Evolutionary conservation across 1,284 basidiomycete species (phyloP).

Genomic region (Singerocomus inundabilis): DNA sequence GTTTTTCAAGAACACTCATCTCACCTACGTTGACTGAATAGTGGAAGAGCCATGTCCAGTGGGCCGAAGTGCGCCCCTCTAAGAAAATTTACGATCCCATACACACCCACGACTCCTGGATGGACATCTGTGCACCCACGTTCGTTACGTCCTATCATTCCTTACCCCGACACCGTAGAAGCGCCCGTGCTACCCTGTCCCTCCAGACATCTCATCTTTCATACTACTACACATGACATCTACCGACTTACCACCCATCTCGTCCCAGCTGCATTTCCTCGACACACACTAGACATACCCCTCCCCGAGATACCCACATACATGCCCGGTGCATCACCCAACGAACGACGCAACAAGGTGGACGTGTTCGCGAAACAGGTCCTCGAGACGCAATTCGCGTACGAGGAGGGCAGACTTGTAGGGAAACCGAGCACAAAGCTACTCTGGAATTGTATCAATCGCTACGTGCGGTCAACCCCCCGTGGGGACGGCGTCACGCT

Average conservation of each 20-base stretch:
- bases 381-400: slow-evolving; percentile 21
- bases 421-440: slow-evolving; percentile 37
- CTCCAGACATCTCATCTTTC: slow-evolving; percentile 22
- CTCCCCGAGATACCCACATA: slow-evolving; percentile 34
- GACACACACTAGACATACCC: slow-evolving; percentile 45
- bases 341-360: slow-evolving; percentile 33
- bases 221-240: slow-evolving; percentile 16
- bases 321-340: slow-evolving; percentile 10
- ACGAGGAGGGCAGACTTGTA: slow-evolving; percentile 19
- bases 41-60: background rate
- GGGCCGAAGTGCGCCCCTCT: background rate
- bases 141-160: slow-evolving; percentile 9
- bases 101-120: slow-evolving; percentile 17
- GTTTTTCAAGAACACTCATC: too few species aligned
- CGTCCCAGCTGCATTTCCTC: too few species aligned
- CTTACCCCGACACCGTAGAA: slow-evolving; percentile 12
- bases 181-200: slow-evolving; percentile 20
- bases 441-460: slow-evolving; percentile 57
- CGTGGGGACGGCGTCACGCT: slow-evolving; percentile 52
- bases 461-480: slow-evolving; percentile 40
- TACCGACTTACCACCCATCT: slow-evolving; percentile 64
- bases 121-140: slow-evolving; percentile 25
- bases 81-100: slow-evolving; percentile 22
- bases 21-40: too few species aligned
- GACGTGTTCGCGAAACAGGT: slow-evolving; percentile 22